Conservation (phyloP, 108 stramenopile species). For the Cyclotella atomus region DNA sequence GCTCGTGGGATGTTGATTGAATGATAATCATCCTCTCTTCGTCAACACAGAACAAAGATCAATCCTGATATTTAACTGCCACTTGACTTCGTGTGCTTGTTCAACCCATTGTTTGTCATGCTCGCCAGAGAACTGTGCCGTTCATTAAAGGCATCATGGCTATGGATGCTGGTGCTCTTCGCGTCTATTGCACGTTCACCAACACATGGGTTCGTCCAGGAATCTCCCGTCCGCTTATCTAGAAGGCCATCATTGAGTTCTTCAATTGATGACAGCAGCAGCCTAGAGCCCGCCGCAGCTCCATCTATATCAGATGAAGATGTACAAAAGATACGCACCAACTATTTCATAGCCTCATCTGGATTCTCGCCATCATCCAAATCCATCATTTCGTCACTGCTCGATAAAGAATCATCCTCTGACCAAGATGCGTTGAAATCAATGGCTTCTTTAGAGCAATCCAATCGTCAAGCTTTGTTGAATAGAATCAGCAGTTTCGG, state of each 20-base stretch:
- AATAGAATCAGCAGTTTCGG: background rate
- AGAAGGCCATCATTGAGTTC: background rate
- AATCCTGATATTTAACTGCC: too few species aligned
- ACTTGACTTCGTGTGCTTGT: too few species aligned
- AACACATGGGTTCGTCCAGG: too few species aligned
- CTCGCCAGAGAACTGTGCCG: too few species aligned
- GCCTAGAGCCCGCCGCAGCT: too few species aligned
- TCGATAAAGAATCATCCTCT: background rate
- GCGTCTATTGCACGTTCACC: too few species aligned
- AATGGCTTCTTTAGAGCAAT: slow-evolving; percentile 5
- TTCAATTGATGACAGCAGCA: background rate
- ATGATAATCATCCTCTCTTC: too few species aligned
- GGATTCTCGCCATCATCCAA: background rate
- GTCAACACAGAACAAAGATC: background rate
- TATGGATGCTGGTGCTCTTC: too few species aligned
- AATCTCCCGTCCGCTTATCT: too few species aligned
- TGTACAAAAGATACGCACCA: background rate
- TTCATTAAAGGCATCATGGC: too few species aligned
- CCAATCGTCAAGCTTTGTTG: background rate
- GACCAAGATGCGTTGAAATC: background rate
- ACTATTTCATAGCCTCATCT: background rate
- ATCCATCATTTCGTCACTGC: background rate
- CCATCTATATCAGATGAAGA: background rate
- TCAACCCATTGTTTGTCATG: too few species aligned
- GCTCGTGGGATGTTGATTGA: too few species aligned